Evolutionary conservation across 2,329 filamentous ascomycete species (phyloP).

Genomic region (Monosporascus sp.): DNA sequence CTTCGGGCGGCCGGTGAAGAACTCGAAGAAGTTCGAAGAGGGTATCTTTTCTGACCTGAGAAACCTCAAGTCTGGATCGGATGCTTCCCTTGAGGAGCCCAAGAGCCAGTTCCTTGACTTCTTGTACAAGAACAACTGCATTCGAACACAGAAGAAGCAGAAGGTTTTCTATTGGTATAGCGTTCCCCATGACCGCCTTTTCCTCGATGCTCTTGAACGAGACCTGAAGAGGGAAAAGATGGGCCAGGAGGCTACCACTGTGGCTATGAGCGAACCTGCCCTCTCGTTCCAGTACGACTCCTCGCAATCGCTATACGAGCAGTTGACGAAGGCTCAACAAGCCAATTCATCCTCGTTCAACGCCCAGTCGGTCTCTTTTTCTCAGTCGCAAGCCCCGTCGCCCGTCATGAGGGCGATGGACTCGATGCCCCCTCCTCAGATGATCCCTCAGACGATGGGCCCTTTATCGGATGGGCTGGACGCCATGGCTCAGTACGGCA

Average conservation of each 20-base stretch:
- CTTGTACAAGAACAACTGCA: constrained; percentile 99
- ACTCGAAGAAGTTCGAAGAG: constrained; percentile 99
- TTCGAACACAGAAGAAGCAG: constrained; percentile 99
- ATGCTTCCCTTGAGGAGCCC: constrained; percentile 95
- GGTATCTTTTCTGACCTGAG: constrained; percentile 98
- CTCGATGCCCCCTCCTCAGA: constrained; percentile 86
- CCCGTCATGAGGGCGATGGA: constrained; percentile 88
- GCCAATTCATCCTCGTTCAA: constrained; percentile 96
- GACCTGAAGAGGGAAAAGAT: constrained; percentile 99
- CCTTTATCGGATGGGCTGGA: constrained; percentile 62
- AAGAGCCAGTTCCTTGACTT: constrained; percentile 99
- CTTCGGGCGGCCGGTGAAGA: constrained; percentile 96
- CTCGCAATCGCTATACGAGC: constrained; percentile 97
- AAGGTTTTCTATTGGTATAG: constrained; percentile 99
- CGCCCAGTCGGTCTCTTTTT: constrained; percentile 64
- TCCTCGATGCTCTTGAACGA: constrained; percentile 93
- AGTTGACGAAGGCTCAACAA: constrained; percentile 98
- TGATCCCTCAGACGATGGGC: constrained; percentile 60
- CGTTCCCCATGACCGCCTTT: constrained; percentile 94
- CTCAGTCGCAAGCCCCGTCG: constrained; percentile 76
- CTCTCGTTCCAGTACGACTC: constrained; percentile 99
- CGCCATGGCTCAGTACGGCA: constrained; percentile 63
- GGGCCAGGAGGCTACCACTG: constrained; percentile 91
- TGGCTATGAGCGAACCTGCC: constrained; percentile 94
- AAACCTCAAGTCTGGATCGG: constrained; percentile 96